Conservation (phyloP, 1,139 yeast species). For the Blastobotrys raffinosifermentans region DNA sequence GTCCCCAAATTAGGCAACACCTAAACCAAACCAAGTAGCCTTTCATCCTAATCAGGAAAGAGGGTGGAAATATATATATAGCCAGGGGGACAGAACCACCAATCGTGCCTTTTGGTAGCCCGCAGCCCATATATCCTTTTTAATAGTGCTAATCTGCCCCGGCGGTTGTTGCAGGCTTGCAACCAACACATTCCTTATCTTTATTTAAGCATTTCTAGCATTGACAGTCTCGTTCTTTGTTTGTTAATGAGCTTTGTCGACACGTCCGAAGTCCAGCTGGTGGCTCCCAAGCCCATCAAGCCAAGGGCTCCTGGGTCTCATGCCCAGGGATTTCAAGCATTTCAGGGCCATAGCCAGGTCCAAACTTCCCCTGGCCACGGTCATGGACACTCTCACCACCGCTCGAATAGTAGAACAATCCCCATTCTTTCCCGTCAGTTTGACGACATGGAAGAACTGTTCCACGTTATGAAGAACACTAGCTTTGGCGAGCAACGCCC, state of each 20-base stretch:
- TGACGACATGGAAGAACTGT: constrained; percentile 21
- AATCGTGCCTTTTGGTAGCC: too few relatives aligned
- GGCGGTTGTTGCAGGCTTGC: too few relatives aligned
- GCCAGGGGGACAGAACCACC: too few relatives aligned
- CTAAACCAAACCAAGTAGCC: too few relatives aligned
- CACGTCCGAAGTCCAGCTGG: constrained; percentile 5
- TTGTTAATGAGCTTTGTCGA: constrained; percentile 1
- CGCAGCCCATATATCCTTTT: too few relatives aligned
- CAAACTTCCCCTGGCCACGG: background rate
- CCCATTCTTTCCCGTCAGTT: constrained; percentile 11
- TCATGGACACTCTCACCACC: background rate
- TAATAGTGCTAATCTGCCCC: too few relatives aligned
- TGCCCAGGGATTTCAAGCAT: background rate
- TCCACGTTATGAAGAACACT: constrained; percentile 21
- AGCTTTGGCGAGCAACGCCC: constrained; percentile 8
- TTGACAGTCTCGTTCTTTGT: too few relatives aligned
- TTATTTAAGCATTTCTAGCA: too few relatives aligned
- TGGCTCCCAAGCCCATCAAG: constrained; percentile 24
- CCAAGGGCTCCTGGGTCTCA: constrained; percentile 8
- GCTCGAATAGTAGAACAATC: constrained; percentile 6
- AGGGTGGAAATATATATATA: too few relatives aligned
- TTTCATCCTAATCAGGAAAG: too few relatives aligned
- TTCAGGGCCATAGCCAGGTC: background rate
- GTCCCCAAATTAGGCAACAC: too few relatives aligned
- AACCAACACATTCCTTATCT: too few relatives aligned